Conservation (phyloP, 495 filamentous ascomycete genomes). For the Tuber melanosporum region DNA sequence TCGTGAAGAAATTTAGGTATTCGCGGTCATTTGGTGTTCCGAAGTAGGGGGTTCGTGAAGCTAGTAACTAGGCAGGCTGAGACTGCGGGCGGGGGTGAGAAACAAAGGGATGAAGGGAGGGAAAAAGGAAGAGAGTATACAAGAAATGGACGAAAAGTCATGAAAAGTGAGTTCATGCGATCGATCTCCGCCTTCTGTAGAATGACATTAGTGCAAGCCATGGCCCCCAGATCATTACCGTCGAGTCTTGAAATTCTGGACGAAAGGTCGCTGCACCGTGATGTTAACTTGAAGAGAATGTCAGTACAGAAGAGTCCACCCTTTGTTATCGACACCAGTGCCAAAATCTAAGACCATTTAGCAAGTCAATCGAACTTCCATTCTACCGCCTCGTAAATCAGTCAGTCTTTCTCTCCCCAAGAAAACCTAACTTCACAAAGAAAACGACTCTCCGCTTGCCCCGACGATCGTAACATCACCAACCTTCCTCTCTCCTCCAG, state of each 20-base stretch:
- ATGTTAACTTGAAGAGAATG: not conserved
- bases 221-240: not conserved
- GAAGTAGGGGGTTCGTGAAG: not conserved
- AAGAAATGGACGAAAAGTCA: not conserved
- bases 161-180: not conserved
- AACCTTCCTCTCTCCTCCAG: not conserved
- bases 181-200: not conserved
- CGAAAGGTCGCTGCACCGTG: not conserved
- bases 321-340: not conserved
- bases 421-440: not conserved
- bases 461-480: not conserved
- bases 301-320: not conserved
- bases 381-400: not conserved
- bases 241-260: not conserved
- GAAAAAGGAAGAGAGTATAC: not conserved
- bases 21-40: not conserved
- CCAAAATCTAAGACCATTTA: not conserved
- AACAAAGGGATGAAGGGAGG: not conserved
- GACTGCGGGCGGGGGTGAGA: not conserved
- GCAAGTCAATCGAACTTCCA: not conserved
- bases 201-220: not conserved
- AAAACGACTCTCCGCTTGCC: not conserved
- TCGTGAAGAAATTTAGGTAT: not conserved
- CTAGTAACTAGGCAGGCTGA: not conserved
- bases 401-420: not conserved